Evolutionary conservation across 192 early-diverging fungal genomes (phyloP), one percentile per base, ranked within the genome.

Genomic region (Coemansia sp.): DNA sequence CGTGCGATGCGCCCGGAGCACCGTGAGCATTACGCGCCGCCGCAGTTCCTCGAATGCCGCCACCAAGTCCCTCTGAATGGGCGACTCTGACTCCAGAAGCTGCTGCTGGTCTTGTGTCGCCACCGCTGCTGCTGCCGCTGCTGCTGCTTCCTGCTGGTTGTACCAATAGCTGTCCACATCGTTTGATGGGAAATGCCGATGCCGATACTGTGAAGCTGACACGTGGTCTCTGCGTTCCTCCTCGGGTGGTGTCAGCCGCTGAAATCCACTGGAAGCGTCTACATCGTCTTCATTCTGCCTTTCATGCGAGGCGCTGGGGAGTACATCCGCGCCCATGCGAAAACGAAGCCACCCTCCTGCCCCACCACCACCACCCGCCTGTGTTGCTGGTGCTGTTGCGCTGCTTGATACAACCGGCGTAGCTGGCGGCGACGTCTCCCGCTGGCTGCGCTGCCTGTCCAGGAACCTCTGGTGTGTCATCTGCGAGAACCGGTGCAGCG

Each of bases 101-200:
- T 25, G 37, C 15, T 25, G 37, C 34, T 36, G 6, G 13, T 23
- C n/a, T 23, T 44, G 34, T n/a, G 34, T 31, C 36, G 48, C 10
- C 27, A 36, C 19, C n/a, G 48, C 20, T 37, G 60, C 1, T 23
- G 50, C 27, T 40, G 31, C 22, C 38, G 52, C n/a, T 36, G 7
- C 19, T 29, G 50, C 8, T 36, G 61, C 29, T 2, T 45, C 58
- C 15, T 71, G 64, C 67, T 80, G 77, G 59, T 80, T 69, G 55
- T 80, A 80, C 77, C 77, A 80, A 64, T 80, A 80, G 64, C 77
- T 80, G 64, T 80, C 71, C 25, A 80, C 71, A 57, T 80, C 72
- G 40, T 74, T 81, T 4, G 72, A 74, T 30, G 72, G 72, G 15
- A 74, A 81, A 19, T 65, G 64, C 36, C 45, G 68, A 14, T 13